Base-by-base conservation (phyloP, 371 early-diverging fungal species). In the Aphelidium insulamus region DNA sequence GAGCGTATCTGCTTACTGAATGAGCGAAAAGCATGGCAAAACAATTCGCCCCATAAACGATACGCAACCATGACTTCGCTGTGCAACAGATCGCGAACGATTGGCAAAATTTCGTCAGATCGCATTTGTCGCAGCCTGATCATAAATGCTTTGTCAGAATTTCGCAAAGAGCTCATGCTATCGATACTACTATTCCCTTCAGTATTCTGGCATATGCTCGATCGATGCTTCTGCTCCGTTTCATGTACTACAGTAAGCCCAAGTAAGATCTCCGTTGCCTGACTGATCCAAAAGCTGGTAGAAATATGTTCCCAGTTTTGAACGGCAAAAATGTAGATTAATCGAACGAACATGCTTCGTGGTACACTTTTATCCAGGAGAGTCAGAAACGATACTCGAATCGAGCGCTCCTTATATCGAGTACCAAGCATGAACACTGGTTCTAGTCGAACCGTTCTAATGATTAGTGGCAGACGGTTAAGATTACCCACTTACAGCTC, bases 261-360 rank as follows among this genome's bases (percentile, higher is more conserved):
- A 20, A 91, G 41, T 14, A 94, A 43, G 11, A 97, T 40, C 45
- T 84, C 84, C 27, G 85, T 40, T 0, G 84, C 83, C 38, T 92
- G 88, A 37, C 74, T 76, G 4, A 95, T 51, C 91, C 94, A 95
- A 43, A 82, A 94, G 10, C 68, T 61, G 12, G 59, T 56, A 0
- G 76, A 62, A 10, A 95, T 55, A 34, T 59, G 69, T 30, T 91
- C 91, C 97, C 97, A 97, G 39, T 84, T 88, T 45, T 97, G 97
- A 0, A 83, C 66, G 19, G 78, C 79, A 22, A 97, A 40, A 15
- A 94, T 59, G 40, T 95, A 97, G 25, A 72, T 71, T 12, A 95
- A 52, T 0, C 97, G 64, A 12, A 67, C 50, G 37, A 64, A 55
- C 4, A 91, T 45, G 0, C 61, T 46, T 2, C 48, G 52, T 1